Evolutionary conservation across 192 early-diverging fungal genomes (phyloP), one percentile per base, ranked within the genome.

Genomic region (Chytriomyces confervae): DNA sequence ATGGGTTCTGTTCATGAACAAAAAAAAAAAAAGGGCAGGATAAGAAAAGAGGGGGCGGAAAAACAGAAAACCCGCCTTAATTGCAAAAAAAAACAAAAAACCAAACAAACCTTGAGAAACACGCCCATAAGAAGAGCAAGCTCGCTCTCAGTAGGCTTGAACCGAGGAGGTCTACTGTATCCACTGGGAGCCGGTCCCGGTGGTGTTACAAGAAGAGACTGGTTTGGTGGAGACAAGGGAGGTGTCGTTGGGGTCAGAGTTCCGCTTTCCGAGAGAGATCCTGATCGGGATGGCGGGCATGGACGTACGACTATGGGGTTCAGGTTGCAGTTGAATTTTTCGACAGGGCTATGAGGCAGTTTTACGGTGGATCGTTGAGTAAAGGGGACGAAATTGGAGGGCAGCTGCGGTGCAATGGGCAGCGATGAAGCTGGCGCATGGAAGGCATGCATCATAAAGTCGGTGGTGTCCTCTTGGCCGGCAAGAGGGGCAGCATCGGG

Each of bases 111-210:
- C 48, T 50, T 36, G n/a, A 36, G 16, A 76, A 76, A 76, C 16
- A 76, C 61, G 13, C 18, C 62, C 36, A 24, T 66, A 2, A 76
- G 27, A 16, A 76, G 11, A 45, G 7, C 24, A 6, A 76, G 49
- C 63, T 76, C 74, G 13, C 11, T 13, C 10, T 76, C 62, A 24
- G 74, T 76, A 16, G 74, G 44, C 46, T 49, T 64, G 64, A 76
- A 76, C 6, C 74, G 74, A 16, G n/a, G 9, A 9, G 69, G 69
- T 36, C 57, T 72, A 36, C 20, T 60, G 20, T 57, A 57, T 3
- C 53, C 53, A 36, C 29, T 36, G 2, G 29, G 2, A 36, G 29
- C 29, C 29, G 29, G 29, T 36, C 29, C 29, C 11, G 13, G 13
- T 11, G 53, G 53, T 0, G 53, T 57, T 20, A 18, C 20, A 20